Base-by-base conservation (phyloP, 768 basidiomycete genomes). In the Amanita pallidorosea region DNA sequence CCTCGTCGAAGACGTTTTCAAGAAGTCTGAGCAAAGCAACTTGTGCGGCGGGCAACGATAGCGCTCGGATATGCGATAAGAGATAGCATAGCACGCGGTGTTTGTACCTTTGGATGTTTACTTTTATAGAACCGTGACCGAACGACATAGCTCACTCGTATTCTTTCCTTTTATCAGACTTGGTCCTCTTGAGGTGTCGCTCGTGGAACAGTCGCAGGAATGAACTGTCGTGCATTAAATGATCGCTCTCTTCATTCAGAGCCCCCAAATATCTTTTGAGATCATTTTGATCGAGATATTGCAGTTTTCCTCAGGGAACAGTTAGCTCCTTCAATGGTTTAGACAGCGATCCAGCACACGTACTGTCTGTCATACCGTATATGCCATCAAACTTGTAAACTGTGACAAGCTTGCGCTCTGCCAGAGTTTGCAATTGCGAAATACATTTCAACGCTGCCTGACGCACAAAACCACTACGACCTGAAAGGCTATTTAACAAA, bases 341-440 rank as follows among this genome's bases (percentile, higher is more conserved):
- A 31, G 38, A 43, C n/a, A 31, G 35, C 3, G 51, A 17, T 40
- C 18, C 12, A 17, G 55, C 17, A 7, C 5, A 67, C 80, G 52
- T 40, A 86, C 84, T 68, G 12, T 78, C 75, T 33, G 63, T 70
- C 12, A 69, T 56, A 4, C 85, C 88, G 56, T 91, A 92, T 18
- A 91, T 74, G 1, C 70, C 68, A 57, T 91, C 88, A 55, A 85
- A 76, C 15, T 75, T 81, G 65, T 89, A 91, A 2, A 91, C 75
- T 4, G 71, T 68, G 45, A 68, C 67, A 17, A 80, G 68, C 56
- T 69, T 75, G 56, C 67, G 68, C 54, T 64, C 63, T 0, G 68
- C 63, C 18, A 74, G 56, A 20, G 70, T 64, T 20, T 63, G 58
- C 47, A 87, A 57, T 4, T 72, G 64, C 0, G 67, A 67, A 7